Conservation (phyloP, 164 flowering plant genomes). For the Santalum album region DNA sequence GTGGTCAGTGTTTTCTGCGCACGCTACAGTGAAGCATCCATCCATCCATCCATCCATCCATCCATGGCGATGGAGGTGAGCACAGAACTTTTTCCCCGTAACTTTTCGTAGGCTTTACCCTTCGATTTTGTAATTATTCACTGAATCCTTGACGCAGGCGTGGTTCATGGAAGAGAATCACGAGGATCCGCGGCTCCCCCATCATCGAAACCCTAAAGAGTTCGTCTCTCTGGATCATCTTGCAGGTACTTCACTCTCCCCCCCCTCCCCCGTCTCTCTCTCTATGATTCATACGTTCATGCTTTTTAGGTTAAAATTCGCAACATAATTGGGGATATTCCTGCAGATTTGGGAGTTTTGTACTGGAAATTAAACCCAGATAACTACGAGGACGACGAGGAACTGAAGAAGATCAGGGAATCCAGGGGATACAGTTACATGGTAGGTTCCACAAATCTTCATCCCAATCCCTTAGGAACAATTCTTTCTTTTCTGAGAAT, state of each 20-base stretch:
- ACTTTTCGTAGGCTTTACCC: no score
- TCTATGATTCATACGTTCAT: background rate
- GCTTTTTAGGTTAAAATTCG: no score
- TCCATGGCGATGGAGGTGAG: no score
- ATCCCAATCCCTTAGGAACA: no score
- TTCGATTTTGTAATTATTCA: background rate
- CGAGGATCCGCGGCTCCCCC: conserved; percentile 77
- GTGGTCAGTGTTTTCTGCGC: no score
- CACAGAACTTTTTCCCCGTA: no score
- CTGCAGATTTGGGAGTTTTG: conserved; percentile 58
- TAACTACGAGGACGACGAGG: conserved; percentile 52
- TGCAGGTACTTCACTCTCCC: conserved; percentile 52
- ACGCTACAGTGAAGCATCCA: no score
- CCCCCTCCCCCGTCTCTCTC: background rate
- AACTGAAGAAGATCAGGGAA: conserved; percentile 50
- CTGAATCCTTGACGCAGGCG: no score
- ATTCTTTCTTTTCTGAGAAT: background rate
- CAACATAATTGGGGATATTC: background rate
- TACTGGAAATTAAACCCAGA: conserved; percentile 65
- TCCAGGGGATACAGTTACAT: conserved; percentile 65
- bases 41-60: no score
- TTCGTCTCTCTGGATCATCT: conserved; percentile 45
- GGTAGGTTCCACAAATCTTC: conserved; percentile 20
- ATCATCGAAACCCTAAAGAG: conserved; percentile 51
- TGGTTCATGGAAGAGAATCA: conserved; percentile 76